A percentile compares a stretch with the other conserved stretches of the same genome.
Conservation (phyloP, 345 rosid species). For the Rhodamnia argentea region DNA sequence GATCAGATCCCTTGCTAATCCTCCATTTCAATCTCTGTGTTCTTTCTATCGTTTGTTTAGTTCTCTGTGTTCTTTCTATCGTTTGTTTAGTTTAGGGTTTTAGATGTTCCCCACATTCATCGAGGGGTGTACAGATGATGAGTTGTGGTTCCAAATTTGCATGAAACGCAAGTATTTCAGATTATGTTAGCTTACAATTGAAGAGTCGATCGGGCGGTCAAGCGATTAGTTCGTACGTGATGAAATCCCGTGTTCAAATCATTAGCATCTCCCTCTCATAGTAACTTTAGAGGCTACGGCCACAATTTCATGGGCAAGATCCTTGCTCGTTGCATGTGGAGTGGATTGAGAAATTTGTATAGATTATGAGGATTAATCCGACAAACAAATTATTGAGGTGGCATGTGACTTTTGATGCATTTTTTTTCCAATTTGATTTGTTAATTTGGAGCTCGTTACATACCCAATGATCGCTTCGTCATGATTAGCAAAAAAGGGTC, state of each 20-base stretch:
- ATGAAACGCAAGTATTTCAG: not conserved
- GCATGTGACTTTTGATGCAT: no score
- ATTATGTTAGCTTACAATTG: not conserved
- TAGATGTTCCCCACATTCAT: not conserved
- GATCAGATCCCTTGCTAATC: conserved; percentile 66
- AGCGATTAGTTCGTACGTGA: not conserved
- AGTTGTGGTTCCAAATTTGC: not conserved
- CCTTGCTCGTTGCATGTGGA: not conserved
- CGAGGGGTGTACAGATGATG: not conserved
- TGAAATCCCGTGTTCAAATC: not conserved
- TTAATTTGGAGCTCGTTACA: not conserved
- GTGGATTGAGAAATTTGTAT: no score
- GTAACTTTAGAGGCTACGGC: no score
- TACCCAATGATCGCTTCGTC: not conserved
- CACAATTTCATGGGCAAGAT: no score
- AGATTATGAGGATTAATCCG: no score
- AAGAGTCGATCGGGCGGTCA: not conserved
- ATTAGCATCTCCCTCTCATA: not conserved
- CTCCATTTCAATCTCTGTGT: not conserved
- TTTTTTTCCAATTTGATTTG: not conserved
- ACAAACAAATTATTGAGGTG: no score
- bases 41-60: not conserved
- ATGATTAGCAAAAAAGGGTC: not conserved
- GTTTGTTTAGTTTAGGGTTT: not conserved
- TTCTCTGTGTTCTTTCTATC: not conserved